phyloP scores from a whole-genome alignment of 768 basidiomycete genomes.

The Pleurotus pulmonarius region DNA sequence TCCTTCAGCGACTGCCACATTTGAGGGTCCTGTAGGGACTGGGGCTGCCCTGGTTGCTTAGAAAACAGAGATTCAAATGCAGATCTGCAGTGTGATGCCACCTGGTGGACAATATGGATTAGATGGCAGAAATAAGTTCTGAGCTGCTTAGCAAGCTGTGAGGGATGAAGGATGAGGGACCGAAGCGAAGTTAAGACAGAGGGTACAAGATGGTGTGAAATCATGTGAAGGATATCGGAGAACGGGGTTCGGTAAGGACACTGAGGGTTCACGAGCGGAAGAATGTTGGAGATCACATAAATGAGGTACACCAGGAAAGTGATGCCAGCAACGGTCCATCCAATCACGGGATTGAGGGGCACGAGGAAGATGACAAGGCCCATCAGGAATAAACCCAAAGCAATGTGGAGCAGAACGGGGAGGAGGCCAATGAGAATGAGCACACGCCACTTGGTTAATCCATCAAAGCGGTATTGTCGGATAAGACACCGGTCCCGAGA shows the following conservation, averaged over 20 bases:
- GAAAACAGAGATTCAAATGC: too few species aligned
- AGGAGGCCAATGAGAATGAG: slow-evolving; percentile 34
- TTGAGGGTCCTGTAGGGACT: too few species aligned
- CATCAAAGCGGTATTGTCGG: slow-evolving; percentile 32
- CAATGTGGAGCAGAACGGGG: slow-evolving; percentile 44
- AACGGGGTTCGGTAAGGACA: neutral
- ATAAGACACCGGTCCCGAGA: slow-evolving; percentile 32
- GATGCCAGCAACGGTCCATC: slow-evolving; percentile 1
- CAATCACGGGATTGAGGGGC: slow-evolving; percentile 29
- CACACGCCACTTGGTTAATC: slow-evolving; percentile 34
- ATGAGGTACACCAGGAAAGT: neutral
- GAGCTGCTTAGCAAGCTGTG: too few species aligned
- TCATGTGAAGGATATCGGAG: too few species aligned
- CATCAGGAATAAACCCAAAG: slow-evolving; percentile 47
- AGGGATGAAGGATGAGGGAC: too few species aligned
- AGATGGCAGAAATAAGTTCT: too few species aligned
- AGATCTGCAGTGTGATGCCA: too few species aligned
- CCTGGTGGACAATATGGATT: too few species aligned
- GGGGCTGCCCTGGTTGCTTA: too few species aligned
- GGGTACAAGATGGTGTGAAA: too few species aligned
- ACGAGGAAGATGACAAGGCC: slow-evolving; percentile 42
- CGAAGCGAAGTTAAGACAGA: too few species aligned
- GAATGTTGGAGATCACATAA: neutral
- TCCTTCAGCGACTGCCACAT: too few species aligned
- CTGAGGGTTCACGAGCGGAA: neutral